These are phyloP conservation scores for Benincasa hispida DNA, from an alignment of 306 rosid genomes.

Conservation along the genomic window DNA sequence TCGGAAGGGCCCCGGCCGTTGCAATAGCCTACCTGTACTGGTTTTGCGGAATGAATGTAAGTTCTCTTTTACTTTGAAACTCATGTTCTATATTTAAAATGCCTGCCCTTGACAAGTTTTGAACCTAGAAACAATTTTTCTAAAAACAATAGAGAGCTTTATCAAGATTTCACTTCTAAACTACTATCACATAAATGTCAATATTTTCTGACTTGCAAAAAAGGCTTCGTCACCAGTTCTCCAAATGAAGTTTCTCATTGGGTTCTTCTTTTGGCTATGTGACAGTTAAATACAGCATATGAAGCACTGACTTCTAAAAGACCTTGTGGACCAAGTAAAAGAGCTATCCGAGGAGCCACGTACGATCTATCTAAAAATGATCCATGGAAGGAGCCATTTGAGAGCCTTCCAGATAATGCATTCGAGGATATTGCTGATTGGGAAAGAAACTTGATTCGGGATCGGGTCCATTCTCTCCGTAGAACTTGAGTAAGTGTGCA, in stretches of 20 bases:
- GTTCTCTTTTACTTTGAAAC: constrained; percentile 10
- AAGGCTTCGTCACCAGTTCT: background rate
- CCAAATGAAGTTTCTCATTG: background rate
- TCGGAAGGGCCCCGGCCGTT: constrained; percentile 92
- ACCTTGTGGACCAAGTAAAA: constrained; percentile 84
- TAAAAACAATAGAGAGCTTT: background rate
- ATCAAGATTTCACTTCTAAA: background rate
- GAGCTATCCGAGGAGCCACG: constrained; percentile 69
- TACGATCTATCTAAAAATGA: constrained; percentile 72
- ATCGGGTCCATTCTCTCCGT: constrained; percentile 49
- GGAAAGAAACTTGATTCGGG: constrained; percentile 79
- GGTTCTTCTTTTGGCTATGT: constrained; percentile 7
- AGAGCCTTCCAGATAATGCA: constrained; percentile 70
- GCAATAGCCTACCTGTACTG: constrained; percentile 84
- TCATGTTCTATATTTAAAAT: background rate
- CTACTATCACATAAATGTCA: background rate
- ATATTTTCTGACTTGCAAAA: background rate
- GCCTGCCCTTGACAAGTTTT: constrained; percentile 1
- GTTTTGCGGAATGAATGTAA: constrained; percentile 71
- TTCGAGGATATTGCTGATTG: constrained; percentile 68
- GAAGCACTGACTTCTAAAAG: constrained; percentile 64
- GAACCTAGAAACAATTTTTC: background rate
- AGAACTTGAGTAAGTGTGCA: constrained; percentile 34
- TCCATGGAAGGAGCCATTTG: constrained; percentile 85
- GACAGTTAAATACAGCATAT: constrained; percentile 68